Conservation (phyloP, 2,329 filamentous ascomycete genomes). For the Gliomastix tumulicola region DNA sequence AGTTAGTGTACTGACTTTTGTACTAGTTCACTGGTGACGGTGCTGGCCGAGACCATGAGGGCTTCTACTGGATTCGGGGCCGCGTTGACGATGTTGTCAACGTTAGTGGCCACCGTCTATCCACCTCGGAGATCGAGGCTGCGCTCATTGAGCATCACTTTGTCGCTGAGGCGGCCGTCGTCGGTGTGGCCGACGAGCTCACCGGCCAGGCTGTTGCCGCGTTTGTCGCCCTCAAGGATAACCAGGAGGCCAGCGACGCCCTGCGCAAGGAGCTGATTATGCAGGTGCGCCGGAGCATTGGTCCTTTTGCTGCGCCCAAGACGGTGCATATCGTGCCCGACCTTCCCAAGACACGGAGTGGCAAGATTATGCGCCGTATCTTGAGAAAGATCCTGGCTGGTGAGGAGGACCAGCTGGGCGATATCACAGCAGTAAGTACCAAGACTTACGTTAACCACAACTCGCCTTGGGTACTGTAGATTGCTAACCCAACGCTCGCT, state of each 20-base stretch:
- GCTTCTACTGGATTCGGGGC: conserved; percentile 99
- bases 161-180: conserved; percentile 91
- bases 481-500: conserved; percentile 7
- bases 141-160: conserved; percentile 86
- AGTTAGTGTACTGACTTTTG: not conserved
- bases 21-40: conserved; percentile 85
- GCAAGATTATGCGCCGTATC: conserved; percentile 98
- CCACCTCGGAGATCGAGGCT: conserved; percentile 96
- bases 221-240: conserved; percentile 89
- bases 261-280: conserved; percentile 89
- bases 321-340: conserved; percentile 86
- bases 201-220: conserved; percentile 97
- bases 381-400: conserved; percentile 94
- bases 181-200: conserved; percentile 87
- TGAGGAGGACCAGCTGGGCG: conserved; percentile 94
- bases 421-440: conserved; percentile 75
- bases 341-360: conserved; percentile 92
- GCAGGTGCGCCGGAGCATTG: conserved; percentile 95
- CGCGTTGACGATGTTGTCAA: conserved; percentile 99
- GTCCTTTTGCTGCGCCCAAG: conserved; percentile 95
- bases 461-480: no score
- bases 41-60: conserved; percentile 91
- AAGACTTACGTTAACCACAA: no score
- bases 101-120: conserved; percentile 91
- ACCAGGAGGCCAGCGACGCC: conserved; percentile 66